Conservation (phyloP, 176 grass and related monocot species). For the Lolium multiflorum region DNA sequence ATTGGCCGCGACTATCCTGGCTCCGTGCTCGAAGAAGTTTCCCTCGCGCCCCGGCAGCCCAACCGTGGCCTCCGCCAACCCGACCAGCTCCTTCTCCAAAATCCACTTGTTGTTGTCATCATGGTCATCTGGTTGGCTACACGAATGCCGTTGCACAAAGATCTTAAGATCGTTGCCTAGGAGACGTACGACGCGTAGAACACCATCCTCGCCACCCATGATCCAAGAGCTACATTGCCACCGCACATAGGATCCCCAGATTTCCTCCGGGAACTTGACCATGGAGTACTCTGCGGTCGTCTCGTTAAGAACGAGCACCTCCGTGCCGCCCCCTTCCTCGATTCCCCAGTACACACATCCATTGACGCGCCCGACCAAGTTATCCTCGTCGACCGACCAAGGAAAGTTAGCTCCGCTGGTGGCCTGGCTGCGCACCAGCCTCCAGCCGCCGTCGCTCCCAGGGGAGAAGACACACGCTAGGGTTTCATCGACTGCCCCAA, state of each 20-base stretch:
- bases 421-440: neutral
- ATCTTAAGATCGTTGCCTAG: neutral
- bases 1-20: neutral
- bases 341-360: neutral
- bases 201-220: neutral
- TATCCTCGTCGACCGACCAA: no score
- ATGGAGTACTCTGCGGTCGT: neutral
- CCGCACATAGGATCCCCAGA: neutral
- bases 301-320: neutral
- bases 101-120: no score
- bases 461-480: neutral
- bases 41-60: neutral
- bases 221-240: neutral
- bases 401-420: neutral
- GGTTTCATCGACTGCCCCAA: neutral
- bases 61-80: neutral
- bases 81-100: neutral
- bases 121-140: no score
- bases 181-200: neutral
- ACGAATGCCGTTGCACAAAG: no score
- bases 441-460: neutral
- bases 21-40: neutral
- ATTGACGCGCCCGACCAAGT: neutral
- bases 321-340: neutral
- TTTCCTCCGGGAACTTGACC: neutral